phyloP scores from a whole-genome alignment of 148 eudicot genomes.

The Camellia granthamiana region DNA sequence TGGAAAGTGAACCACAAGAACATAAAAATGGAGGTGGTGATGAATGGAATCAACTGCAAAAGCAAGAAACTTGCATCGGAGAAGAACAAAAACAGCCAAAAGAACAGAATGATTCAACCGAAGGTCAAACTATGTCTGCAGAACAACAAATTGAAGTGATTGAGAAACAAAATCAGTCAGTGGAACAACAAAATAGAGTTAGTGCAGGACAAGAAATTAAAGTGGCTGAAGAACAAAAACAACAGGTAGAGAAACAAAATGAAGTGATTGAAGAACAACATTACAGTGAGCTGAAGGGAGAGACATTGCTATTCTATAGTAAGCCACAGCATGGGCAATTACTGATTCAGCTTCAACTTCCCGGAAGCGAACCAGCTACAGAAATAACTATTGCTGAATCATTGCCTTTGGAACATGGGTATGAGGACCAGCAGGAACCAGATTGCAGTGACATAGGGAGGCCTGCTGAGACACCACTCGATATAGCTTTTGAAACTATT shows the following conservation, averaged over 20 bases:
- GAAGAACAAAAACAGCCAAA: background rate
- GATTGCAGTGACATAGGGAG: background rate
- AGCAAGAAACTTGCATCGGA: background rate
- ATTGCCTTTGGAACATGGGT: constrained; percentile 10
- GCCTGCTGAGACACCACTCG: background rate
- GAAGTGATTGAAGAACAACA: background rate
- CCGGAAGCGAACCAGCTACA: background rate
- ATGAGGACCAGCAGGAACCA: background rate
- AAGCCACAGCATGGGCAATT: background rate
- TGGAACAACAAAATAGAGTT: constrained; percentile 9
- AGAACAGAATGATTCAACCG: background rate
- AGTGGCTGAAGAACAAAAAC: background rate
- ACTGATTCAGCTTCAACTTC: background rate
- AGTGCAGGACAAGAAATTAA: background rate
- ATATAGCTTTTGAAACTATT: background rate
- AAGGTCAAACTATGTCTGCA: background rate
- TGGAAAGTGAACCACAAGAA: background rate
- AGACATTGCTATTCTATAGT: background rate
- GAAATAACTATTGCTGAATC: background rate
- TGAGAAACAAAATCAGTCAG: background rate
- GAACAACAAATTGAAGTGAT: background rate
- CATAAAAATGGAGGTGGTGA: background rate
- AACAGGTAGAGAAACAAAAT: background rate
- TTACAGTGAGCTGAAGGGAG: background rate
- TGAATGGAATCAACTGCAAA: background rate